Percentiles rank a stretch among this genome's conserved stretches.
Evolutionary conservation across 352 stramenopile genomes (phyloP).

Genomic region (Pythium scleroteichum): DNA sequence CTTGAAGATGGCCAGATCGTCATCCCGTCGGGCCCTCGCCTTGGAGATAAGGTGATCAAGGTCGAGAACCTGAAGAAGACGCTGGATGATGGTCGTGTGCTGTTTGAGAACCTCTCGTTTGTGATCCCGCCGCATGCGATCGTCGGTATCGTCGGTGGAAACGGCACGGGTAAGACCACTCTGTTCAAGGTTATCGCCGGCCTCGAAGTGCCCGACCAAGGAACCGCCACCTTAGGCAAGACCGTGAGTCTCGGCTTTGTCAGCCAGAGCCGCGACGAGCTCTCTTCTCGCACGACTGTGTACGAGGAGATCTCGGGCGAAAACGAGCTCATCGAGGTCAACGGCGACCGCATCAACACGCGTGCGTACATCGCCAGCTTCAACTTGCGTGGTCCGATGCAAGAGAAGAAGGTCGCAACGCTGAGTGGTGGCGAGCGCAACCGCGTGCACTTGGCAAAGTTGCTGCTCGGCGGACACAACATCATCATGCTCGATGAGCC

Average conservation of each 20-base stretch:
- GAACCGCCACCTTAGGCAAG: conserved; percentile 70
- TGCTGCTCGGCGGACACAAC: conserved; percentile 82
- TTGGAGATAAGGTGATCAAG: conserved; percentile 93
- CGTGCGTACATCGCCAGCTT: conserved; percentile 86
- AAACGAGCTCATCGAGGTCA: conserved; percentile 82
- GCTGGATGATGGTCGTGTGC: conserved; percentile 64
- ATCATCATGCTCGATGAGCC: conserved; percentile 89
- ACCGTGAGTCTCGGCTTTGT: conserved; percentile 80
- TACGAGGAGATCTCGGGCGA: conserved; percentile 88
- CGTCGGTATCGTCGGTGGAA: conserved; percentile 97
- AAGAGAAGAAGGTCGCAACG: conserved; percentile 79
- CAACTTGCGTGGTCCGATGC: conserved; percentile 80
- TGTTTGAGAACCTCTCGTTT: conserved; percentile 96
- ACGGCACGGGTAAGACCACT: conserved; percentile 97
- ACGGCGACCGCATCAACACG: conserved; percentile 70
- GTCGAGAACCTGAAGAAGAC: conserved; percentile 74
- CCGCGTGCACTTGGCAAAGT: conserved; percentile 85
- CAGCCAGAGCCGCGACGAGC: conserved; percentile 74
- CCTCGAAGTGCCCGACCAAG: conserved; percentile 85
- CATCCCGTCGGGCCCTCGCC: conserved; percentile 90
- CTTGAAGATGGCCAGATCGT: conserved; percentile 88
- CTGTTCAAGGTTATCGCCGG: conserved; percentile 96
- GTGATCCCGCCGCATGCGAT: conserved; percentile 94
- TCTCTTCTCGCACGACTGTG: conserved; percentile 60
- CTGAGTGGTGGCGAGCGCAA: conserved; percentile 85